Evolutionary conservation across 805 yeast genomes (phyloP), one percentile per base, ranked within the genome.

Genomic region (Vanderwaltozyma polyspora): DNA sequence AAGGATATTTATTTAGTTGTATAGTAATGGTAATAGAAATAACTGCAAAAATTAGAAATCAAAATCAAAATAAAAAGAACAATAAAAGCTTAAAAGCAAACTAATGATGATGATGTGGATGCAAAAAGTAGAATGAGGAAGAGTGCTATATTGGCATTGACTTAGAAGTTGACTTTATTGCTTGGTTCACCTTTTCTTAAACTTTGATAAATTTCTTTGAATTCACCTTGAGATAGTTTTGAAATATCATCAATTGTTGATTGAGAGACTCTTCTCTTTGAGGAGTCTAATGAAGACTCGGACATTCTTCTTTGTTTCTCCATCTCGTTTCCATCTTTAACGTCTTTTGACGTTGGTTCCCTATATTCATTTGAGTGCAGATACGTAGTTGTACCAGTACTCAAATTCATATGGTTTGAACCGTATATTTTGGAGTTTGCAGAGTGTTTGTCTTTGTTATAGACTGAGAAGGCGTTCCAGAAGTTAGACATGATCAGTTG

Each of bases 381-480:
- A n/a, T 30, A 41, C 7, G 40, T 28, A 1, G 59, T 48, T 16
- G 38, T 45, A 18, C 40, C 35, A 4, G 39, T 37, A 5, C 51
- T 51, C 5, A 45, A 24, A 32, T 49, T 51, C 3, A 47, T 36
- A 23, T 44, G 47, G 19, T 42, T 42, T 1, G 41, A 38, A 2
- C 53, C 55, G 13, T 30, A 40, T 27, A 42, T 38, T 3, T 32
- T 40, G 3, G 47, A 41, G 13, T 43, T 34, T 18, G 38, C 36
- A 5, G 55, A 45, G 37, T 57, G 62, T 31, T 57, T 57, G 27
- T 43, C 45, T 29, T 37, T 46, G 42, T 56, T 52, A 40, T 57
- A 52, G 14, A 57, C 58, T 35, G 44, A 45, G 34, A 57, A 57
- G 27, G 62, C 49, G 31, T 56, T 52, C 44, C 53, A 53, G 36